Evolutionary conservation across 768 basidiomycete species (phyloP), one percentile per base, ranked within the genome.

Genomic region (Exidia glandulosa): DNA sequence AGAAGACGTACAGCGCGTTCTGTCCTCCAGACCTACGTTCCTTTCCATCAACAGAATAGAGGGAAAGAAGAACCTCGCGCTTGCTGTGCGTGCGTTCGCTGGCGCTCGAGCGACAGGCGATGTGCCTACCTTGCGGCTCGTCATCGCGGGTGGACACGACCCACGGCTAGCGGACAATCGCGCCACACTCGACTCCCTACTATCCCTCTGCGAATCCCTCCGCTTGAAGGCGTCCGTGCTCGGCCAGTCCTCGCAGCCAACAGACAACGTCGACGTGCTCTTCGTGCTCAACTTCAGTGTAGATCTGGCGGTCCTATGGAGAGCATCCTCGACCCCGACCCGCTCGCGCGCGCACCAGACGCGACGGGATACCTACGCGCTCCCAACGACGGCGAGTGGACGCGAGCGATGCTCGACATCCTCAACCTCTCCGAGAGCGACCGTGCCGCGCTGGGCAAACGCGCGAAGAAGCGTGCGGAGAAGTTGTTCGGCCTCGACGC

Each of bases 251-350:
- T 27, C 25, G 12, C 14, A 23, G 1, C 1, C 71, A 66, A 16
- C 41, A n/a, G 29, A 73, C 74, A 14, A 75, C 52, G 81, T 88
- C 0, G 81, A 90, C 63, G 75, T 98, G 34, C 73, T 93, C 30
- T 90, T 99, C 73, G 77, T 97, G n/a, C 82, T 94, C 63, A 97
- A 96, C 74, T 94, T 96, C 71, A 86, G 88, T 91, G 88, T 66
- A 74, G 90, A 67, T 85, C 81, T 60, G 91, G 90, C 16, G 95
- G 95, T 2, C 96, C 96, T 9, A 89, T 84, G 1, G 96, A 99
- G 73, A 95, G 88, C 59, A 74, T 95, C 31, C 68, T 86, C n/a
- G 76, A 77, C 61, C 32, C 67, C 2, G 74, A 74, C 59, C 65
- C 31, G 67, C 73, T 56, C 66, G 9, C 37, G 36, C 32, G 37